Conservation (phyloP, 2,329 filamentous ascomycete genomes). For the Zalaria sp. region DNA sequence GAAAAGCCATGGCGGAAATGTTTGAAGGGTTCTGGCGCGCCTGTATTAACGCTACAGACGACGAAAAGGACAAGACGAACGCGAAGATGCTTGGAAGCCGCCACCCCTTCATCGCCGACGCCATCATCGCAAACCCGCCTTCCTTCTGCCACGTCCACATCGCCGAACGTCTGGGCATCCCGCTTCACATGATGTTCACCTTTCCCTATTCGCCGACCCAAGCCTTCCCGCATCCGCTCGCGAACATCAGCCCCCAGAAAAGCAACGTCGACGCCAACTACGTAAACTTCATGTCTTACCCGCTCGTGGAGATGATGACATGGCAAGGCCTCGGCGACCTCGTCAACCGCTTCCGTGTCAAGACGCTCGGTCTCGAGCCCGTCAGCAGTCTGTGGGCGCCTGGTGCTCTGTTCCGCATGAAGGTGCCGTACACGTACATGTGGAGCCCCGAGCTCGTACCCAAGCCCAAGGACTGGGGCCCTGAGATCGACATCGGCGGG, state of each 20-base stretch:
- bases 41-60: conserved; percentile 60
- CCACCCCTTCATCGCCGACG: conserved; percentile 53
- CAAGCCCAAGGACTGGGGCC: conserved; percentile 31
- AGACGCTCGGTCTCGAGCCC: conserved; percentile 56
- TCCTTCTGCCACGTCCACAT: conserved; percentile 68
- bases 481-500: conserved; percentile 19
- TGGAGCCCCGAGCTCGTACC: conserved; percentile 24
- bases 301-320: conserved; percentile 65
- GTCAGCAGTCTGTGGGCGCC: conserved; percentile 67
- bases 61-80: conserved; percentile 44
- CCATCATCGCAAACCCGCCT: conserved; percentile 76
- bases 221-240: conserved; percentile 63
- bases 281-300: conserved; percentile 69
- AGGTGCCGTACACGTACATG: conserved; percentile 63
- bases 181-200: conserved; percentile 43
- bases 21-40: conserved; percentile 72
- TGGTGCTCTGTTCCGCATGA: conserved; percentile 55
- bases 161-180: conserved; percentile 63
- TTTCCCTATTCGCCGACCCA: conserved; percentile 67
- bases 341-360: conserved; percentile 58
- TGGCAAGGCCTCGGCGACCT: conserved; percentile 55
- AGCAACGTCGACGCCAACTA: conserved; percentile 59
- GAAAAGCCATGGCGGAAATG: conserved; percentile 65
- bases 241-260: conserved; percentile 49
- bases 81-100: conserved; percentile 50